A percentile compares a stretch with the other conserved stretches of the same genome.
Evolutionary conservation across 1,139 yeast species (phyloP).

Genomic region (Lodderomyces beijingensis): DNA sequence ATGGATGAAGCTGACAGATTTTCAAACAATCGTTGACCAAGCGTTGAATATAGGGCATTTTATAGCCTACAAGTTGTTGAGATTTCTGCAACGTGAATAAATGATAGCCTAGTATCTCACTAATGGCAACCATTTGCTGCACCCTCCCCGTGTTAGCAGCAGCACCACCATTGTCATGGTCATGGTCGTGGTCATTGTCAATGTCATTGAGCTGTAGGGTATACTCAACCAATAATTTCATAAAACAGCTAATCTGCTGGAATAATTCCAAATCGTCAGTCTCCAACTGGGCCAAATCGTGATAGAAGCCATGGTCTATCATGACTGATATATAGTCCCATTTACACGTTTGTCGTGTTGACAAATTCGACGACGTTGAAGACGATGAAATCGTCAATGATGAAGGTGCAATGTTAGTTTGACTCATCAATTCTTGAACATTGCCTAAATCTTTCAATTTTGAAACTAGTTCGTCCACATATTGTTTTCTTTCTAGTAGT

Average conservation of each 20-base stretch:
- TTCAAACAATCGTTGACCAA: constrained; percentile 6
- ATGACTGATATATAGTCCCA: not conserved
- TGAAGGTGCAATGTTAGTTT: too few relatives aligned
- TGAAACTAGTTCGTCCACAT: constrained; percentile 1
- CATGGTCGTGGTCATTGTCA: not conserved
- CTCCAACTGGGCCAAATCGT: not conserved
- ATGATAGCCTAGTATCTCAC: constrained; percentile 1
- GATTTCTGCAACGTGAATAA: not conserved
- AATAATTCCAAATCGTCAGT: constrained; percentile 1
- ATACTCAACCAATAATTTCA: constrained; percentile 1
- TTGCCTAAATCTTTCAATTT: constrained; percentile 2
- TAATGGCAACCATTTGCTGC: not conserved
- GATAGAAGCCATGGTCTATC: constrained; percentile 1
- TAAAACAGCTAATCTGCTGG: constrained; percentile 2
- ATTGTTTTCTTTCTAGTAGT: not conserved
- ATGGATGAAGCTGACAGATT: constrained; percentile 3
- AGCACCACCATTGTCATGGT: not conserved
- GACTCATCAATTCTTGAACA: not conserved
- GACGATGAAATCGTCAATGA: too few relatives aligned
- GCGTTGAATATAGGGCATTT: constrained; percentile 5
- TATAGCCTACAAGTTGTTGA: constrained; percentile 1
- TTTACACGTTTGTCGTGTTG: not conserved
- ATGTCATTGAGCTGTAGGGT: not conserved
- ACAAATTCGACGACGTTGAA: not conserved
- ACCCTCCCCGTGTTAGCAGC: not conserved